Conservation (phyloP, 1,284 basidiomycete species). For the Moesziomyces globuligerus region DNA sequence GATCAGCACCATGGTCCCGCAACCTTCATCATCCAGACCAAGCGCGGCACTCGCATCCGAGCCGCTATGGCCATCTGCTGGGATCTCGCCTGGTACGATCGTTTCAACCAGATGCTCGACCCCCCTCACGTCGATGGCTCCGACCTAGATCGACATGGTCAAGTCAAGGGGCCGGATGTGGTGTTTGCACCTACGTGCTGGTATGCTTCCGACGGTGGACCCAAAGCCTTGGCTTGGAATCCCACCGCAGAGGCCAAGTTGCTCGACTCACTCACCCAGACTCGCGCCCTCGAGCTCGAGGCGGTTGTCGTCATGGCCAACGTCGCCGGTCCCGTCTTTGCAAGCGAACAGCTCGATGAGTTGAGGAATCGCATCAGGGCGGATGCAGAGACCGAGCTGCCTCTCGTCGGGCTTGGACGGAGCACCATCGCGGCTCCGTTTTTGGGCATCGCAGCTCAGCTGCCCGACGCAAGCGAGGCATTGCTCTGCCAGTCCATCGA, state of each 20-base stretch:
- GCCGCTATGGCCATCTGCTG: slow-evolving; percentile 63
- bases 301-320: slow-evolving; percentile 62
- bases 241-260: slow-evolving; percentile 49
- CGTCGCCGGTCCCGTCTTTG: slow-evolving; percentile 52
- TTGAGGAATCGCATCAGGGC: slow-evolving; percentile 3
- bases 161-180: slow-evolving; percentile 57
- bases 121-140: slow-evolving; percentile 17
- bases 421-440: slow-evolving; percentile 59
- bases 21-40: slow-evolving; percentile 57
- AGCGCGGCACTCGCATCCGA: slow-evolving; percentile 48
- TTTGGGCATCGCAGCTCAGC: slow-evolving; percentile 46
- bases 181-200: slow-evolving; percentile 65
- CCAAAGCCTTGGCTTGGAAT: slow-evolving; percentile 56
- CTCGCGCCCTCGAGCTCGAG: slow-evolving; percentile 61
- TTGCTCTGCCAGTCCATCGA: slow-evolving; percentile 55
- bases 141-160: slow-evolving; percentile 33
- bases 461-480: slow-evolving; percentile 46
- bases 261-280: slow-evolving; percentile 48
- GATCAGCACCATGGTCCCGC: slow-evolving; percentile 32
- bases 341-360: slow-evolving; percentile 8
- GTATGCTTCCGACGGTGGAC: slow-evolving; percentile 62
- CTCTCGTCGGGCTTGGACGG: slow-evolving; percentile 55
- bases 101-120: slow-evolving; percentile 53
- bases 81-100: slow-evolving; percentile 62
- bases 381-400: slow-evolving; percentile 20